A percentile compares a stretch with the other conserved stretches of the same genome.
Evolutionary conservation across 176 grass and related monocot species (phyloP).

Genomic region (Ensete glaucum): DNA sequence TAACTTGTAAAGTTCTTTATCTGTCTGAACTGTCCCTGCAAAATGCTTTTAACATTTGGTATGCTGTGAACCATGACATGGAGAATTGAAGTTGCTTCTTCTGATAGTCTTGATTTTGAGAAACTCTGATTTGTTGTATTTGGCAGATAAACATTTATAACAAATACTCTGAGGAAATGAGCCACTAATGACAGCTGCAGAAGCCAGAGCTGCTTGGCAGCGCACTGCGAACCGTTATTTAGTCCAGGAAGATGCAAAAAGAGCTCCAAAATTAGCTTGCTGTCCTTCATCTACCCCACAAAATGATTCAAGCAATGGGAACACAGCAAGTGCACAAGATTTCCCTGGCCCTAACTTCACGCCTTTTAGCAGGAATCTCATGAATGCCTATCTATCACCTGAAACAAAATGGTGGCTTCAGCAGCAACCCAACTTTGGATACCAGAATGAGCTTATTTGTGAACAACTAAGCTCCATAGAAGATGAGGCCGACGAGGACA

Average conservation of each 20-base stretch:
- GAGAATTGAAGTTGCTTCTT: background rate
- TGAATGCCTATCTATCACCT: constrained; percentile 37
- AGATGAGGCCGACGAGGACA: constrained; percentile 14
- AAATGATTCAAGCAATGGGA: constrained; percentile 28
- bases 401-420: constrained; percentile 83
- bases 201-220: constrained; percentile 89
- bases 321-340: constrained; percentile 21
- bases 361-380: constrained; percentile 43
- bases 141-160: background rate
- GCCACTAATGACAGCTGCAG: constrained; percentile 64
- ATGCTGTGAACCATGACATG: background rate
- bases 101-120: background rate
- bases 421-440: constrained; percentile 46
- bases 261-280: constrained; percentile 74
- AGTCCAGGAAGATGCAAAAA: constrained; percentile 88
- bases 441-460: constrained; percentile 39
- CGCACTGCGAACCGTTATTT: constrained; percentile 72
- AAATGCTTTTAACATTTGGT: background rate
- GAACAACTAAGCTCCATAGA: constrained; percentile 29
- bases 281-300: constrained; percentile 32
- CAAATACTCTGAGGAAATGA: background rate
- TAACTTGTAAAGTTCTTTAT: too few species aligned
- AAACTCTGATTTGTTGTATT: background rate
- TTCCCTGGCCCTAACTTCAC: constrained; percentile 32
- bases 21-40: background rate